Conservation (phyloP, 2,329 filamentous ascomycete genomes). For the Ceratocystis lukuohia region DNA sequence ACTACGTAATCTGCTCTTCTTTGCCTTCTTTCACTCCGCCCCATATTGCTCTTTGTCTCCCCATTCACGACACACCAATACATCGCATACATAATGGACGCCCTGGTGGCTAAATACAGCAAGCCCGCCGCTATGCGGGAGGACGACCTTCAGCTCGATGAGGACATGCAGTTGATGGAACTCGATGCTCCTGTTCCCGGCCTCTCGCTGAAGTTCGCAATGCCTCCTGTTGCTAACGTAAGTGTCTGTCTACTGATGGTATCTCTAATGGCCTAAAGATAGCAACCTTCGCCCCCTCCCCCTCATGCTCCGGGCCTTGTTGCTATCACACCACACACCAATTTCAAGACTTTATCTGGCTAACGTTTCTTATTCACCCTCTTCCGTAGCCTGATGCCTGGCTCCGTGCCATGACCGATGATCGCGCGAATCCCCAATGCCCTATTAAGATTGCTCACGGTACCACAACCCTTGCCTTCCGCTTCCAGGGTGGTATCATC, state of each 20-base stretch:
- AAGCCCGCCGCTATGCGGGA: slow-evolving; percentile 58
- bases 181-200: slow-evolving; percentile 49
- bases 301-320: background rate
- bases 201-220: slow-evolving; percentile 82
- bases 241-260: slow-evolving; percentile 23
- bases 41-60: slow-evolving; percentile 8
- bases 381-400: slow-evolving; percentile 63
- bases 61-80: background rate
- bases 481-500: slow-evolving; percentile 96
- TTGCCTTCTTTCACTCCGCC: slow-evolving; percentile 7
- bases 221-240: slow-evolving; percentile 86
- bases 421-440: slow-evolving; percentile 89
- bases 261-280: background rate
- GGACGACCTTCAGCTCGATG: slow-evolving; percentile 58
- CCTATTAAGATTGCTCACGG: slow-evolving; percentile 99
- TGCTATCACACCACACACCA: background rate
- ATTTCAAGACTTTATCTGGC: background rate
- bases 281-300: slow-evolving; percentile 18
- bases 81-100: slow-evolving; percentile 54
- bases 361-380: slow-evolving; percentile 12
- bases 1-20: background rate
- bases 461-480: slow-evolving; percentile 93
- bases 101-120: slow-evolving; percentile 84
- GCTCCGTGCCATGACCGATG: slow-evolving; percentile 93
- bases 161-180: slow-evolving; percentile 58